Evolutionary conservation across 331 rosid genomes (phyloP).

Genomic region (Stylosanthes scabra): DNA sequence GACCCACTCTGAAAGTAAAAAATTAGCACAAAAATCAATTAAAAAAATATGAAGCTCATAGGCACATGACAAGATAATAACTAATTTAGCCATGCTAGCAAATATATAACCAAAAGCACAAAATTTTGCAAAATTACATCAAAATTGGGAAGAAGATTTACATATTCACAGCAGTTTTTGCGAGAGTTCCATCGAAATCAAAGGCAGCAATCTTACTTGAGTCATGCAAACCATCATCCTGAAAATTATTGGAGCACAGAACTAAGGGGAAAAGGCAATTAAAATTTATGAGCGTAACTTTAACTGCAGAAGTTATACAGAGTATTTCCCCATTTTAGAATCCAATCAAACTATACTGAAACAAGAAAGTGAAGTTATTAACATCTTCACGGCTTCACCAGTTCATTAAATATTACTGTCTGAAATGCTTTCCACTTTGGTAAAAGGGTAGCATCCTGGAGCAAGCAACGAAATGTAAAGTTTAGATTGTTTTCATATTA

Average conservation of each 20-base stretch:
- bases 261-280: neutral
- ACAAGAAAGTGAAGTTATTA: constrained; percentile 4
- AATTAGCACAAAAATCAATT: neutral
- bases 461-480: constrained; percentile 30
- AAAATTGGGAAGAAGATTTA: constrained; percentile 36
- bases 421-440: constrained; percentile 94
- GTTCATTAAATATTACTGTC: constrained; percentile 78
- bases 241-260: constrained; percentile 37
- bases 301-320: constrained; percentile 8
- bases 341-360: constrained; percentile 28
- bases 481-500: constrained; percentile 1
- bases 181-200: constrained; percentile 97
- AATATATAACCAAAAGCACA: constrained; percentile 21
- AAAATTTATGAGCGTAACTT: neutral
- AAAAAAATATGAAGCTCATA: neutral
- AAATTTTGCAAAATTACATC: neutral
- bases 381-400: constrained; percentile 62
- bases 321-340: neutral
- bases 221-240: constrained; percentile 78
- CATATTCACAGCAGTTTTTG: constrained; percentile 71
- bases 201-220: constrained; percentile 96
- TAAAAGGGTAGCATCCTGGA: constrained; percentile 79
- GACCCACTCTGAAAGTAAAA: constrained; percentile 71
- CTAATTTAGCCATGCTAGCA: neutral
- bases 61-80: neutral